These are phyloP conservation scores for Lactarius deliciosus DNA, from an alignment of 768 basidiomycete genomes.

Conservation along the genomic window DNA sequence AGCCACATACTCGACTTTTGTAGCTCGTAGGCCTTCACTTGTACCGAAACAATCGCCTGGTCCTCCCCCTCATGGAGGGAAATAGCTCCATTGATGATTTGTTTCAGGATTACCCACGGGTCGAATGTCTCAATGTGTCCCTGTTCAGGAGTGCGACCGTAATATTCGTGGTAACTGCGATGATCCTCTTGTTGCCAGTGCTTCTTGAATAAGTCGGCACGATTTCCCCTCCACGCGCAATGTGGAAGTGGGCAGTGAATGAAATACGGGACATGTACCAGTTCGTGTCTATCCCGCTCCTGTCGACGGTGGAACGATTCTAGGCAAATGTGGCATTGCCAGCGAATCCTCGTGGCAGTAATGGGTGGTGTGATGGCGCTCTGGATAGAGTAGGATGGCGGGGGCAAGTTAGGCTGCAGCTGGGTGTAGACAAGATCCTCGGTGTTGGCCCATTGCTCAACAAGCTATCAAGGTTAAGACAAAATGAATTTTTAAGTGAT, in stretches of 20 bases:
- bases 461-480: background rate
- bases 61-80: background rate
- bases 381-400: too few relatives aligned
- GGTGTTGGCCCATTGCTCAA: background rate
- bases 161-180: background rate
- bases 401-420: too few relatives aligned
- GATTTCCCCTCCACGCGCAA: background rate
- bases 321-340: background rate
- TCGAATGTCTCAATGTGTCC: conserved; percentile 1
- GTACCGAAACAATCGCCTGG: background rate
- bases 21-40: background rate
- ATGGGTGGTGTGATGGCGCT: too few relatives aligned
- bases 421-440: too few relatives aligned
- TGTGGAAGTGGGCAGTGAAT: background rate
- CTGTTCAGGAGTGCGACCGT: background rate
- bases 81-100: background rate
- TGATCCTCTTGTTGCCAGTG: background rate
- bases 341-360: too few relatives aligned
- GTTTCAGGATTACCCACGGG: background rate
- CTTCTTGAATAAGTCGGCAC: background rate
- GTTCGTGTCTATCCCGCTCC: conserved; percentile 2
- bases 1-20: background rate
- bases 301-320: background rate
- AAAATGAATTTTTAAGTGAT: too few relatives aligned
- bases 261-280: background rate